These are phyloP conservation scores for Aureobasidium musti DNA, from an alignment of 2,329 filamentous ascomycete genomes.

Conservation along the genomic window DNA sequence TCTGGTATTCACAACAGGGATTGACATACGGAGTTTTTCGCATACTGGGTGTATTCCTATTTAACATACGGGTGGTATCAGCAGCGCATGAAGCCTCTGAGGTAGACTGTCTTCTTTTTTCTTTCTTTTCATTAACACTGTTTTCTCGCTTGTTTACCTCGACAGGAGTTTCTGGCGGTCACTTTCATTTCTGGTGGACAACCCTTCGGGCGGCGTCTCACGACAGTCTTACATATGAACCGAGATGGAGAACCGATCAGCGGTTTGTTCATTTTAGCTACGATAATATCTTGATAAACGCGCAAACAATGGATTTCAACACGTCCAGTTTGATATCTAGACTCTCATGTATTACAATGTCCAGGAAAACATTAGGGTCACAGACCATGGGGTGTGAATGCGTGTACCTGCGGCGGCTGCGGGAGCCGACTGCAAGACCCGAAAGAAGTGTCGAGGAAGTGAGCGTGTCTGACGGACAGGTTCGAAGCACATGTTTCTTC, in stretches of 20 bases:
- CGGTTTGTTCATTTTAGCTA: slow-evolving; percentile 16
- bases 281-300: slow-evolving; percentile 12
- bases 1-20: background rate
- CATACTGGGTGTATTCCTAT: slow-evolving; percentile 25
- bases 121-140: background rate
- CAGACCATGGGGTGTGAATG: background rate
- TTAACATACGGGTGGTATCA: slow-evolving; percentile 26
- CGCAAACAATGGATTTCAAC: background rate
- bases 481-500: slow-evolving; percentile 4
- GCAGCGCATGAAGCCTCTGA: slow-evolving; percentile 8
- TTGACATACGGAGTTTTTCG: slow-evolving; percentile 16
- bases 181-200: slow-evolving; percentile 1
- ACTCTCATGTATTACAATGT: background rate
- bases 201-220: slow-evolving; percentile 23
- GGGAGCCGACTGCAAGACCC: slow-evolving; percentile 5
- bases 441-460: background rate
- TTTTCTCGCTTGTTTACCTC: slow-evolving; percentile 1
- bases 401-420: background rate
- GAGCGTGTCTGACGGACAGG: background rate
- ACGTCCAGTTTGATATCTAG: background rate
- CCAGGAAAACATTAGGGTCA: background rate
- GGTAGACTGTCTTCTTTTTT: slow-evolving; percentile 14
- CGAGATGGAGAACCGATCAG: slow-evolving; percentile 1
- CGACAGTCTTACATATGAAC: slow-evolving; percentile 13
- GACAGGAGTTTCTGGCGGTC: background rate